Percentiles rank a stretch among this genome's conserved stretches.
Evolutionary conservation across 306 rosid genomes (phyloP).

Genomic region (Alnus glutinosa): DNA sequence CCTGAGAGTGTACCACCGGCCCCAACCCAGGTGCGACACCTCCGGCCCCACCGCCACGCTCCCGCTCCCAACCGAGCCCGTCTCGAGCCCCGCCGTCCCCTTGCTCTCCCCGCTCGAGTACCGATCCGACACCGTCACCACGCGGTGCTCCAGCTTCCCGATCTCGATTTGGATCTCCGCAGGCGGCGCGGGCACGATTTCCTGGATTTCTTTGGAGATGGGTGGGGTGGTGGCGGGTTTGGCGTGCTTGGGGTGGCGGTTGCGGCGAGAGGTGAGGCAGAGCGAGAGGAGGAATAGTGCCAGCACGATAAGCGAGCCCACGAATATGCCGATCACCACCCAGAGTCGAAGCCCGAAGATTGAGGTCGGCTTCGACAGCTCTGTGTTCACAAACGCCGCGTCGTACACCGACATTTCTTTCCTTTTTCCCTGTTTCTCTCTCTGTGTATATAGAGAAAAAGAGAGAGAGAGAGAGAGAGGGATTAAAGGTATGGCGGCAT

Average conservation of each 20-base stretch:
- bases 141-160: conserved; percentile 69
- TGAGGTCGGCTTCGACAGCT: conserved; percentile 79
- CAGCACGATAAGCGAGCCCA: conserved; percentile 75
- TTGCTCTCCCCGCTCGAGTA: conserved; percentile 85
- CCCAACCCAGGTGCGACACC: conserved; percentile 98
- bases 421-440: not conserved
- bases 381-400: conserved; percentile 70
- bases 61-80: conserved; percentile 58
- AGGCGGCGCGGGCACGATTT: conserved; percentile 41
- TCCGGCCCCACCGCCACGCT: conserved; percentile 64
- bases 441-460: not conserved
- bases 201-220: conserved; percentile 80
- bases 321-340: conserved; percentile 91
- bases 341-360: conserved; percentile 90
- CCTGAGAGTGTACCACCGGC: conserved; percentile 87
- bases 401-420: conserved; percentile 70
- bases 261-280: conserved; percentile 85
- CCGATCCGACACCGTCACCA: conserved; percentile 66
- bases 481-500: conserved; percentile 26
- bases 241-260: conserved; percentile 30
- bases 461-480: not conserved
- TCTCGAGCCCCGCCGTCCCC: conserved; percentile 43
- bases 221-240: conserved; percentile 37
- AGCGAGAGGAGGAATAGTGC: conserved; percentile 82
- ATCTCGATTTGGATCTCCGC: conserved; percentile 72